Evolutionary conservation across 495 filamentous ascomycete species (phyloP).

Genomic region (Neurospora sublineolata): DNA sequence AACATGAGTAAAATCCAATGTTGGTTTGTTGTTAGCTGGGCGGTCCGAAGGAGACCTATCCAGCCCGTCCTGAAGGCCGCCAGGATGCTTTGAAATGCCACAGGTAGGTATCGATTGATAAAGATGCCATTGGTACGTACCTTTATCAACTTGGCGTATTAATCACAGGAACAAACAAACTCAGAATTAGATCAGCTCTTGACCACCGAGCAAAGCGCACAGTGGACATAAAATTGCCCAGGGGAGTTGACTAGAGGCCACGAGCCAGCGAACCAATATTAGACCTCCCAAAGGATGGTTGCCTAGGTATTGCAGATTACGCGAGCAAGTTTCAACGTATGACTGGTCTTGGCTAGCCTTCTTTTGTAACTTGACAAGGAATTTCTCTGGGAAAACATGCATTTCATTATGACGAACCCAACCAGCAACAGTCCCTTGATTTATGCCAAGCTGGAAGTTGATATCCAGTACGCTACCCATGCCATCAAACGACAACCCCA

Average conservation of each 20-base stretch:
- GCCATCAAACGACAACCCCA: background rate
- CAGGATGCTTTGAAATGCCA: background rate
- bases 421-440: background rate
- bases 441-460: slow-evolving; percentile 4
- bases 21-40: background rate
- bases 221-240: too few relatives aligned
- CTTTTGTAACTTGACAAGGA: background rate
- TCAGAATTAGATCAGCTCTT: background rate
- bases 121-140: too few relatives aligned
- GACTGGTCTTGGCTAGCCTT: background rate
- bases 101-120: too few relatives aligned
- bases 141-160: too few relatives aligned
- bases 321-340: background rate
- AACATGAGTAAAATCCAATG: background rate
- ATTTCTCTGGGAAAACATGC: background rate
- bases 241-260: too few relatives aligned
- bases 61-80: background rate
- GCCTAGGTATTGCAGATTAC: too few relatives aligned
- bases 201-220: too few relatives aligned
- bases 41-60: background rate
- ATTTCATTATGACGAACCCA: background rate
- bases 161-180: background rate
- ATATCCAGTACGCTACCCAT: slow-evolving; percentile 5
- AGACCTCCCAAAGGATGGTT: too few relatives aligned
- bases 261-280: too few relatives aligned